Conservation (phyloP, 2,329 filamentous ascomycete species). For the Claviceps digitariae region DNA sequence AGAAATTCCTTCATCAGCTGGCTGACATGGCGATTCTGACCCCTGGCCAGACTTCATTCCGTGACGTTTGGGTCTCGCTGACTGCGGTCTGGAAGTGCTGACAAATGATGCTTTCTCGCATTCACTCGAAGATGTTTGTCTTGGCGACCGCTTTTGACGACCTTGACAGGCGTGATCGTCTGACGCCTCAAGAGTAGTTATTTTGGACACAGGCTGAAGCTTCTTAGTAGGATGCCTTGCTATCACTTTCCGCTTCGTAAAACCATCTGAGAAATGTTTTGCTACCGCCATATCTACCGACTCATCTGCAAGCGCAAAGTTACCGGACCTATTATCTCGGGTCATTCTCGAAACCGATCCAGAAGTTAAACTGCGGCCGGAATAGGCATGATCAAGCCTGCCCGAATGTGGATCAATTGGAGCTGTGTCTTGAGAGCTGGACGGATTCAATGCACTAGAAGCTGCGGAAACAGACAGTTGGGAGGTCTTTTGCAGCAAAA, state of each 20-base stretch:
- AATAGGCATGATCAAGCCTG: slow-evolving; percentile 9
- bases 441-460: slow-evolving; percentile 36
- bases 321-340: neutral
- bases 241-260: slow-evolving; percentile 8
- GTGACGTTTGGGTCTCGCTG: slow-evolving; percentile 19
- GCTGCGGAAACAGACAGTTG: slow-evolving; percentile 41
- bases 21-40: slow-evolving; percentile 32
- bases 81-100: slow-evolving; percentile 12
- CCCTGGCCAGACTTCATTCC: slow-evolving; percentile 27
- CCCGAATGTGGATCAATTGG: slow-evolving; percentile 9
- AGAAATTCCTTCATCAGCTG: slow-evolving; percentile 29
- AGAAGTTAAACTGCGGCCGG: neutral
- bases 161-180: slow-evolving; percentile 10
- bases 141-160: slow-evolving; percentile 9
- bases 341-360: slow-evolving; percentile 2
- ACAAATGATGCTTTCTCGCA: slow-evolving; percentile 13
- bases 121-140: slow-evolving; percentile 5
- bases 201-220: slow-evolving; percentile 1
- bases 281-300: slow-evolving; percentile 11
- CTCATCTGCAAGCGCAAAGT: slow-evolving; percentile 10
- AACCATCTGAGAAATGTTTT: slow-evolving; percentile 7
- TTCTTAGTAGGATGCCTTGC: slow-evolving; percentile 5
- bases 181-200: neutral
- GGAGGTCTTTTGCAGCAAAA: slow-evolving; percentile 24
- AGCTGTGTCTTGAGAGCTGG: slow-evolving; percentile 13